Base-by-base conservation (phyloP, 208 protist genomes). In the Herpetomonas samuelpessoai region DNA sequence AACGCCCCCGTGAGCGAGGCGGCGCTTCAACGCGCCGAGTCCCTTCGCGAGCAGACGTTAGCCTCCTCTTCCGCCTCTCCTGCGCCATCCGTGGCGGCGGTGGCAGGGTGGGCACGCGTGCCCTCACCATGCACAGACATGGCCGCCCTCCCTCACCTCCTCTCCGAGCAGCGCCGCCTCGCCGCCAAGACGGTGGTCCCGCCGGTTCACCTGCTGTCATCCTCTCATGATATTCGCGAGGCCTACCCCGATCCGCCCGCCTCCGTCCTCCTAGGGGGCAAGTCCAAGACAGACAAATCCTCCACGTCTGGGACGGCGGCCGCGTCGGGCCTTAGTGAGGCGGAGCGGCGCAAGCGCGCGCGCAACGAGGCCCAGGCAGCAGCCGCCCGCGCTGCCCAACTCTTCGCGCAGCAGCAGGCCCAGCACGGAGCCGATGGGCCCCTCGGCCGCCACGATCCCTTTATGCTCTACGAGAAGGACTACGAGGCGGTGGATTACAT, bases 401-500 rank as follows among this genome's bases (percentile, higher is more conserved):
- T 25, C 19, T 7, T 19, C 18, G 52, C 30, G 3, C 3, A 7
- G 24, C 18, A 46, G 4, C 16, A 21, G n/a, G 28, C 35, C 52
- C 28, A 60, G 2, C 22, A 46, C 21, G 30, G 27, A 21, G 65
- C 21, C 7, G 57, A 63, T 16, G 57, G 30, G 50, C 7, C 65
- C 3, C 38, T 27, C 6, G 25, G 39, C 30, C 10, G 39, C 7
- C 2, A 21, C 10, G 55, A 18, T 4, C 66, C 69, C 10, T 29
- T 62, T 21, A 59, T 65, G 26, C 31, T 59, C n/a, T 91, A 83
- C 55, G 79, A 66, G 2, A 60, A 75, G 1, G 76, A 71, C 0
- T 81, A 84, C 46, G 68, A 77, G 61, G 55, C 68, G 27, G 74
- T 76, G 19, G 77, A 93, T 57, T 88, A 93, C 70, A 61, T 91